phyloP scores from a whole-genome alignment of 352 stramenopile species.

The Phytopythium ostracodes region DNA sequence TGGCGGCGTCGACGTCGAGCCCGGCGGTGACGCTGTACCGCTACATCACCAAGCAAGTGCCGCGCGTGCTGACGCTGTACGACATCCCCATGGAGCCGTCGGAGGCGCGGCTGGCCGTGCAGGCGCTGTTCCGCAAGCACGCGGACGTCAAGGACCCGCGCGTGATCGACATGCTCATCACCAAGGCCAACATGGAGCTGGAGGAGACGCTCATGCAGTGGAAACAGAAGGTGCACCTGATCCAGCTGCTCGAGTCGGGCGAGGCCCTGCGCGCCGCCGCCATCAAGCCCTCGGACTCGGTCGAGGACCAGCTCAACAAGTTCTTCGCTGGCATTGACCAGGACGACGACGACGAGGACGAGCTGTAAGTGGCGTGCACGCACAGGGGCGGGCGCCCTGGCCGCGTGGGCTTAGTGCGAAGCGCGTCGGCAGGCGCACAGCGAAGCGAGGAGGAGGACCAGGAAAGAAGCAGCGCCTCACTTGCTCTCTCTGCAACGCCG shows the following conservation, averaged over 20 bases:
- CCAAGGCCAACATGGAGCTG: conserved; percentile 97
- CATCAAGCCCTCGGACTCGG: conserved; percentile 34
- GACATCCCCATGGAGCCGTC: conserved; percentile 94
- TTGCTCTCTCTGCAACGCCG: no score
- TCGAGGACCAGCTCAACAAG: conserved; percentile 71
- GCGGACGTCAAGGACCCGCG: conserved; percentile 92
- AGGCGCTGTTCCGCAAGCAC: conserved; percentile 94
- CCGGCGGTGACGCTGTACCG: conserved; percentile 85
- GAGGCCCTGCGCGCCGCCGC: conserved; percentile 39
- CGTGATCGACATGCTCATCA: conserved; percentile 95
- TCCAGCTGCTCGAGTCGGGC: conserved; percentile 76
- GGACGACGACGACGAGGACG: conserved; percentile 62
- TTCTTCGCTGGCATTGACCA: conserved; percentile 73
- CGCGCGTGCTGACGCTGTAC: conserved; percentile 96
- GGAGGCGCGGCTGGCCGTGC: conserved; percentile 87
- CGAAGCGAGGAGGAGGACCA: no score
- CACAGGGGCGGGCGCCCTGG: no score
- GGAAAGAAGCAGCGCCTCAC: no score
- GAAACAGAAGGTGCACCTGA: conserved; percentile 96
- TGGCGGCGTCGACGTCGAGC: conserved; percentile 42
- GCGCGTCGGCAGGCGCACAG: no score
- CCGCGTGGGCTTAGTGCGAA: no score
- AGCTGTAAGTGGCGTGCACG: conserved; percentile 24
- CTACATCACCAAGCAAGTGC: conserved; percentile 90
- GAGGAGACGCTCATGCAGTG: conserved; percentile 97